Evolutionary conservation across 345 rosid genomes (phyloP), one percentile per base, ranked within the genome.

Genomic region (Carallia pectinifolia): DNA sequence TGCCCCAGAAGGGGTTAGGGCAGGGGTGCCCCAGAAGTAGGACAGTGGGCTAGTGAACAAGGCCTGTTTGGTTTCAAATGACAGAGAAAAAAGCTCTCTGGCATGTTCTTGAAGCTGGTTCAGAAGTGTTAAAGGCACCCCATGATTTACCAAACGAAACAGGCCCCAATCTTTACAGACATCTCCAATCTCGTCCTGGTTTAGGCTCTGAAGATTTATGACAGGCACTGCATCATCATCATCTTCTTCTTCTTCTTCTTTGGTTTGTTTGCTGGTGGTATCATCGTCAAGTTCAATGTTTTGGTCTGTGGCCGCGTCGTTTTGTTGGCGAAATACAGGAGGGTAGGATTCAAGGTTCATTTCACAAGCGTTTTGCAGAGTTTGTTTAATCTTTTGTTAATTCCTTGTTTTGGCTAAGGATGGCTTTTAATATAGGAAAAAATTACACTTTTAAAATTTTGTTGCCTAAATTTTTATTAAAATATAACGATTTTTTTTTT

Each of bases 1-100:
- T 61, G 77, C 65, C 33, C 98, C 96, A 0, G 91, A 80, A 5
- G 80, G 83, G 27, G 87, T 86, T 0, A 93, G 77, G 33, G 82
- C 88, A 31, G 93, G 89, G 29, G 91, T 87, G 52, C 97, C 98
- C 89, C 91, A 89, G 37, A 89, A 90, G 76, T 93, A 90, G 37
- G 96, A 89, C 62, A 86, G 36, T 8, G 83, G 81, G 67, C n/a
- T 60, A 40, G 79, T 58, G 77, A 87, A 67, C 0, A 79, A 53
- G 7, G 56, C 70, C 19, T 59, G 83, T 52, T 86, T 86, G 68
- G 85, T 53, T 10, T 87, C 87, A 63, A 86, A 89, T 13, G 97
- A 68, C 1, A 84, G 81, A 63, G 84, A 50, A 67, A 89, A 82
- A 9, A 89, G 34, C 59, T 70, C 71, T 36, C 71, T 72, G 62